These are phyloP conservation scores for Entonaema liquescens DNA, from an alignment of 495 filamentous ascomycete genomes.

Conservation along the genomic window DNA sequence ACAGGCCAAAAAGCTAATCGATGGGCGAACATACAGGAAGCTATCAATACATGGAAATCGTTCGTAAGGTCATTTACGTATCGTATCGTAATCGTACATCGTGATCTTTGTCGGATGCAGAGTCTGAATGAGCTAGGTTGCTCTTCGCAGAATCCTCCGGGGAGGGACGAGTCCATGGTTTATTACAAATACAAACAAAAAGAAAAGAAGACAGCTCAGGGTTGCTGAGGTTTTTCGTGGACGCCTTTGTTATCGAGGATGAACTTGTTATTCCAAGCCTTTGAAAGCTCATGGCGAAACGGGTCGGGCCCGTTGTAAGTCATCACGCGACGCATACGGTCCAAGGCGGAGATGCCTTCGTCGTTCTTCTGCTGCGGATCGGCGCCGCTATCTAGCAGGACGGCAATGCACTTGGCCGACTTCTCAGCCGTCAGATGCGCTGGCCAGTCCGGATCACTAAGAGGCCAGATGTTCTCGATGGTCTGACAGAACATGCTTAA, in stretches of 20 bases:
- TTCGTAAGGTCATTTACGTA: neutral
- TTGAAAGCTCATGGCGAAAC: conserved; percentile 17
- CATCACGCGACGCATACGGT: conserved; percentile 21
- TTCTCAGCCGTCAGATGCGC: conserved; percentile 5
- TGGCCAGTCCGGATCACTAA: conserved; percentile 1
- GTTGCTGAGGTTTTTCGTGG: neutral
- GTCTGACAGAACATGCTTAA: conserved; percentile 27
- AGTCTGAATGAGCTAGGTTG: neutral
- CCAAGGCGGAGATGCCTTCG: conserved; percentile 17
- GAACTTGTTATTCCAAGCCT: conserved; percentile 2
- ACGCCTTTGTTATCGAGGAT: neutral
- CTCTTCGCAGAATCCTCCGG: neutral
- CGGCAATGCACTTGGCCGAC: conserved; percentile 3
- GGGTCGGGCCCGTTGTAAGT: conserved; percentile 25
- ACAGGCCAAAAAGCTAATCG: neutral
- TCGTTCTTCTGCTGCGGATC: conserved; percentile 6
- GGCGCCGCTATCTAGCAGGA: neutral
- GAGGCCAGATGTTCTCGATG: conserved; percentile 11
- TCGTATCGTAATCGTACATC: neutral
- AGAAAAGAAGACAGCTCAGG: no score
- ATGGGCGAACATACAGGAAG: neutral
- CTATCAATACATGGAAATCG: neutral
- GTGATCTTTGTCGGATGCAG: neutral
- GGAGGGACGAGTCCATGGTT: neutral
- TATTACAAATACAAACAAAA: no score